Evolutionary conservation across 2,329 filamentous ascomycete genomes (phyloP).

Genomic region (Colletotrichum filicis): DNA sequence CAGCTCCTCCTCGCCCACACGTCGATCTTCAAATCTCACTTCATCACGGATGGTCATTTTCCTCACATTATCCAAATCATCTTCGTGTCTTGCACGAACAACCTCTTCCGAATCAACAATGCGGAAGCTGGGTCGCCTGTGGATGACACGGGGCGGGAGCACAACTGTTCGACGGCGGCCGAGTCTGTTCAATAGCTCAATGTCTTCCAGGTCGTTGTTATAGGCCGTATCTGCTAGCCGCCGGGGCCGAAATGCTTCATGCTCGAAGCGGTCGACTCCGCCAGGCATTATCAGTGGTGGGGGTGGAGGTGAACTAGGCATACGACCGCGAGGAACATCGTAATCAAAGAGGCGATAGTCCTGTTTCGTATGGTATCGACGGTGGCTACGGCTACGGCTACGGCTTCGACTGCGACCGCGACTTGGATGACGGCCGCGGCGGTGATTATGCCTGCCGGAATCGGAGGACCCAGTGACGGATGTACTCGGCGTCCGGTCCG

Average conservation of each 20-base stretch:
- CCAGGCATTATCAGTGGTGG: background rate
- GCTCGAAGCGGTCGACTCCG: background rate
- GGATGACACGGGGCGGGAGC: slow-evolving; percentile 19
- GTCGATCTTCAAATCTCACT: background rate
- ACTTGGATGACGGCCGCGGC: background rate
- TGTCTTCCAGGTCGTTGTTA: background rate
- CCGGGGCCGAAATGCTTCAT: slow-evolving; percentile 5
- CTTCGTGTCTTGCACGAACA: slow-evolving; percentile 25
- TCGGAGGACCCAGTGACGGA: slow-evolving; percentile 35
- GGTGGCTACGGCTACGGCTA: slow-evolving; percentile 28
- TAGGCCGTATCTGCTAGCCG: background rate
- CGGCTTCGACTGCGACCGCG: slow-evolving; percentile 21
- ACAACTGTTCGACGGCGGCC: slow-evolving; percentile 2
- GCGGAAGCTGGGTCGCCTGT: slow-evolving; percentile 16
- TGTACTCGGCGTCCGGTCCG: slow-evolving; percentile 35
- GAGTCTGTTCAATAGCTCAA: background rate
- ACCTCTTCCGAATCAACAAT: slow-evolving; percentile 24
- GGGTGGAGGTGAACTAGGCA: background rate
- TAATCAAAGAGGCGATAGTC: slow-evolving; percentile 15
- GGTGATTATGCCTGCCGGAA: slow-evolving; percentile 15
- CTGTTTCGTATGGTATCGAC: slow-evolving; percentile 27
- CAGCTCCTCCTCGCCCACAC: slow-evolving; percentile 9
- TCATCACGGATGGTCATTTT: slow-evolving; percentile 17
- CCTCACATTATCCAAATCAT: slow-evolving; percentile 23
- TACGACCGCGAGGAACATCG: background rate